These are phyloP conservation scores for Berberis thunbergii DNA, from an alignment of 164 flowering plant species.

Conservation along the genomic window DNA sequence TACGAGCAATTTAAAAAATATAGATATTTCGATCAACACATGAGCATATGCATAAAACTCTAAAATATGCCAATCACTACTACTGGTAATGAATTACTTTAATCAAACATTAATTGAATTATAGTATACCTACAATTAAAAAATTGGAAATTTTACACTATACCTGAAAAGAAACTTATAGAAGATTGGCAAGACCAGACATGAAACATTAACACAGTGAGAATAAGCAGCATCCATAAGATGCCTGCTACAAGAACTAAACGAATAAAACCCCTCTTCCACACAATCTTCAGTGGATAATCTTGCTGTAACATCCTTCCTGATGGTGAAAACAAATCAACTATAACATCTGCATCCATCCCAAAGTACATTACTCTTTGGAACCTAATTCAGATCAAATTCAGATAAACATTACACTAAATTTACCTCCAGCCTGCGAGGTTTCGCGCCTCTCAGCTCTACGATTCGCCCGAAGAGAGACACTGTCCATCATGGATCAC, in stretches of 20 bases:
- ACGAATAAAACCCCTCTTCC: slow-evolving; percentile 74
- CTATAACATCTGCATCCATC: slow-evolving; percentile 35
- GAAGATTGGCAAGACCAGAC: slow-evolving; percentile 91
- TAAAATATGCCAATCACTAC: background rate
- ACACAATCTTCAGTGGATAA: slow-evolving; percentile 49
- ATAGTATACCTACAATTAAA: background rate
- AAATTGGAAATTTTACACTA: background rate
- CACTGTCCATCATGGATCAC: no score
- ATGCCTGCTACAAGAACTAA: slow-evolving; percentile 72
- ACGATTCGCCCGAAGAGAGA: no score
- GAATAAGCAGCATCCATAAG: slow-evolving; percentile 81
- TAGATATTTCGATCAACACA: no score
- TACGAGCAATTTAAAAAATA: background rate
- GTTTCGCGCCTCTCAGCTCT: no score
- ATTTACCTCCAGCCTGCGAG: no score
- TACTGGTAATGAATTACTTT: background rate
- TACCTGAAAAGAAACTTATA: slow-evolving; percentile 74
- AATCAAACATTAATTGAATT: background rate
- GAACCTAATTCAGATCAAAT: background rate
- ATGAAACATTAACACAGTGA: slow-evolving; percentile 62
- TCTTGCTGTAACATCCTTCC: slow-evolving; percentile 36
- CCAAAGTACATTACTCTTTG: background rate
- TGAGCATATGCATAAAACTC: background rate
- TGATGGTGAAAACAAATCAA: slow-evolving; percentile 23
- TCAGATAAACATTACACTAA: no score